phyloP scores from a whole-genome alignment of 306 rosid species.

The Inga leiocalycina region DNA sequence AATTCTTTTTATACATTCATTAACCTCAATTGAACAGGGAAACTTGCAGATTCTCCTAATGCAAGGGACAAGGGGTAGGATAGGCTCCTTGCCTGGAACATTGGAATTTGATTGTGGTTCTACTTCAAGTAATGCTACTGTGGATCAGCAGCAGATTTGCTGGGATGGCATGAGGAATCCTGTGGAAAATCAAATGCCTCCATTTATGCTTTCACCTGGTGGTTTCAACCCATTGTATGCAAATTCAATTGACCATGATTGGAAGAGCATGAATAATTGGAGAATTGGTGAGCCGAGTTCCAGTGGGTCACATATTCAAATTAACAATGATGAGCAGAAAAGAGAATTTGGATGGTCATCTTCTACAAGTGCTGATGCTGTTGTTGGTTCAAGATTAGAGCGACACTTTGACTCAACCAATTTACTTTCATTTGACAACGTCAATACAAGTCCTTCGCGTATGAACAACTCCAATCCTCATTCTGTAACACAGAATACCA shows the following conservation, averaged over 20 bases:
- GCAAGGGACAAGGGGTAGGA: slow-evolving; percentile 96
- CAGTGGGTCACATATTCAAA: slow-evolving; percentile 55
- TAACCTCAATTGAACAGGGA: slow-evolving; percentile 33
- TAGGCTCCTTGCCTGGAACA: slow-evolving; percentile 80
- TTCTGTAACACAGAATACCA: slow-evolving; percentile 55
- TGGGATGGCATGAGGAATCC: slow-evolving; percentile 73
- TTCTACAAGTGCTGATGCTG: slow-evolving; percentile 53
- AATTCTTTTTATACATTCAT: slow-evolving; percentile 5
- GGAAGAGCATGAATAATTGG: slow-evolving; percentile 74
- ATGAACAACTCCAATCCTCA: slow-evolving; percentile 57
- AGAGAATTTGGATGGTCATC: slow-evolving; percentile 76
- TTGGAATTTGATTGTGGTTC: slow-evolving; percentile 86
- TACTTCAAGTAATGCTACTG: slow-evolving; percentile 54
- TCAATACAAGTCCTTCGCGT: slow-evolving; percentile 52
- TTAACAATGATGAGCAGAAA: slow-evolving; percentile 58
- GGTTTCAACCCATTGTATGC: slow-evolving; percentile 62
- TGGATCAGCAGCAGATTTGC: slow-evolving; percentile 69
- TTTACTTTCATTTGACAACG: slow-evolving; percentile 54
- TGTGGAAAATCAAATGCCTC: slow-evolving; percentile 56
- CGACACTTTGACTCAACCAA: slow-evolving; percentile 57
- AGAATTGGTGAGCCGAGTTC: slow-evolving; percentile 90
- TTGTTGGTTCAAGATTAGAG: slow-evolving; percentile 58
- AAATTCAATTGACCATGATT: slow-evolving; percentile 58
- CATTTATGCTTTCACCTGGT: slow-evolving; percentile 54
- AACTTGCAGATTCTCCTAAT: slow-evolving; percentile 50